Evolutionary conservation across 495 filamentous ascomycete species (phyloP).

Genomic region (Trichodelitschia bisporula): DNA sequence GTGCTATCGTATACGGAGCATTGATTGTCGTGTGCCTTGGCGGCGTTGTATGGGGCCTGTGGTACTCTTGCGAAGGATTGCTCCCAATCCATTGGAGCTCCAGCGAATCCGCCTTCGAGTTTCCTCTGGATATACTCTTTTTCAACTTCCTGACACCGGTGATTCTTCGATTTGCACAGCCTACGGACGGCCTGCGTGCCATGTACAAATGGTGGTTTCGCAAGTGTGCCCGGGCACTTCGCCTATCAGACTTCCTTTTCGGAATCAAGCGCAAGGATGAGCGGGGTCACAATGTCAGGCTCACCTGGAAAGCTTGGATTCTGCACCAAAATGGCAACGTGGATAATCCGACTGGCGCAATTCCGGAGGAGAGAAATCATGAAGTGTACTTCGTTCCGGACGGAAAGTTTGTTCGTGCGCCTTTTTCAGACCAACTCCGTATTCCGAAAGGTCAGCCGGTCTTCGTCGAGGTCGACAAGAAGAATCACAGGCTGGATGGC

Average conservation of each 20-base stretch:
- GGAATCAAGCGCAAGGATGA: slow-evolving; percentile 59
- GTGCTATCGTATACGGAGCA: slow-evolving; percentile 82
- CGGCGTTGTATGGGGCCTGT: slow-evolving; percentile 84
- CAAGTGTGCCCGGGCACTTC: slow-evolving; percentile 51
- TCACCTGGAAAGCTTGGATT: slow-evolving; percentile 28
- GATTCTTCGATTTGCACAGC: slow-evolving; percentile 56
- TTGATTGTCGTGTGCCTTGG: slow-evolving; percentile 84
- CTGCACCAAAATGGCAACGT: slow-evolving; percentile 23
- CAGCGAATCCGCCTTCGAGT: slow-evolving; percentile 74
- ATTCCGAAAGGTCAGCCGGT: slow-evolving; percentile 62
- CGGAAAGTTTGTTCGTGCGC: slow-evolving; percentile 72
- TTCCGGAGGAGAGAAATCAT: slow-evolving; percentile 17
- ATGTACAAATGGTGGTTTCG: slow-evolving; percentile 96
- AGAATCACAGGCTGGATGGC: slow-evolving; percentile 40
- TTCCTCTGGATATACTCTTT: slow-evolving; percentile 80
- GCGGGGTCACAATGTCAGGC: slow-evolving; percentile 38
- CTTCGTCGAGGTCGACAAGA: slow-evolving; percentile 56
- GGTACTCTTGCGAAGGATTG: slow-evolving; percentile 34
- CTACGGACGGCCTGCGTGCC: slow-evolving; percentile 53
- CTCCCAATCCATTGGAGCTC: slow-evolving; percentile 85
- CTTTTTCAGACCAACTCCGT: slow-evolving; percentile 79
- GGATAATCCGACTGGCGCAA: slow-evolving; percentile 20
- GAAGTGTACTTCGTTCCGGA: slow-evolving; percentile 35
- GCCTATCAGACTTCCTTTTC: slow-evolving; percentile 83
- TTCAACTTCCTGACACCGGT: slow-evolving; percentile 91